phyloP scores from a whole-genome alignment of 352 stramenopile species.

The Pythium coloratum region DNA sequence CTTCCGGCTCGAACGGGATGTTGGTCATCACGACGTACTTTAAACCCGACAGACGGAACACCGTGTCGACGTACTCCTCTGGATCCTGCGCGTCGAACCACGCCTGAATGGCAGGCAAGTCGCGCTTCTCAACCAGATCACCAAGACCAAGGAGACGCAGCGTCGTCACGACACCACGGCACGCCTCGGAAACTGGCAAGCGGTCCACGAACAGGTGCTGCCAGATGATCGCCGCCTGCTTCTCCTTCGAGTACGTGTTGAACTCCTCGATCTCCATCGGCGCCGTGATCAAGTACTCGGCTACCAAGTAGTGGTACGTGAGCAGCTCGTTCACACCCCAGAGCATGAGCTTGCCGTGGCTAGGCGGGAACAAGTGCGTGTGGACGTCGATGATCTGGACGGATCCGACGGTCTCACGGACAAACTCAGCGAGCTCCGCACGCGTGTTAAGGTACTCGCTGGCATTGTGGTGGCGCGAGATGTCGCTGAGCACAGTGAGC shows the following conservation, averaged over 20 bases:
- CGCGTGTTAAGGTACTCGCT: constrained; percentile 38
- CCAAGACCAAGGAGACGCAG: constrained; percentile 76
- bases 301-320: constrained; percentile 95
- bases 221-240: constrained; percentile 90
- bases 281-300: constrained; percentile 92
- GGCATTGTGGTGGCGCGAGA: constrained; percentile 39
- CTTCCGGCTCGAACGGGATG: constrained; percentile 85
- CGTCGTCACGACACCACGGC: constrained; percentile 89
- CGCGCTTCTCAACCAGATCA: constrained; percentile 55
- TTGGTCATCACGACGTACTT: constrained; percentile 96
- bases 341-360: constrained; percentile 89
- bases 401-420: constrained; percentile 37
- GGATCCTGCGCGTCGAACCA: constrained; percentile 82
- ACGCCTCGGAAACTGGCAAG: constrained; percentile 89
- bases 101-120: constrained; percentile 80
- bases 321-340: constrained; percentile 94
- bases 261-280: constrained; percentile 75
- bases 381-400: constrained; percentile 82
- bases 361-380: constrained; percentile 92
- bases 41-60: constrained; percentile 75
- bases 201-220: constrained; percentile 88
- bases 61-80: constrained; percentile 66
- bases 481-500: constrained; percentile 37
- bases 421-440: constrained; percentile 36
- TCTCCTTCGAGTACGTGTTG: constrained; percentile 71